These are phyloP conservation scores for Colletotrichum sp. DNA, from an alignment of 2,329 filamentous ascomycete species.

Conservation along the genomic window DNA sequence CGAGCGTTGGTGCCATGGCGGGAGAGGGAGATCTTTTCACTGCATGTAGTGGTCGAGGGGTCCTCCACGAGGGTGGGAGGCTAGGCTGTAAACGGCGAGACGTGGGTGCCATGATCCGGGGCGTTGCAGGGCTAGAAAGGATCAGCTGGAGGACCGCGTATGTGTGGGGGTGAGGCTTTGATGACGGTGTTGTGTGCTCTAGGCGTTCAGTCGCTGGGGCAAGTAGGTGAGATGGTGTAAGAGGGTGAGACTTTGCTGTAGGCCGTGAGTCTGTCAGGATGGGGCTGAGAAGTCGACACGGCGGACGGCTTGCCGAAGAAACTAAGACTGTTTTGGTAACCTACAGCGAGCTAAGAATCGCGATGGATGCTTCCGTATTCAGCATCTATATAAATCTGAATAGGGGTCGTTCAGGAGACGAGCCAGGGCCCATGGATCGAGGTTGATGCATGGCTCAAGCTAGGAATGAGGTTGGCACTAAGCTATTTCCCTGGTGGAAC, in stretches of 20 bases:
- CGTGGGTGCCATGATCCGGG: background rate
- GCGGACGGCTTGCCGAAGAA: background rate
- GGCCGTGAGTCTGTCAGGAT: background rate
- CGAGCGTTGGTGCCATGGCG: background rate
- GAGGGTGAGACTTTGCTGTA: background rate
- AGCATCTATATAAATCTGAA: background rate
- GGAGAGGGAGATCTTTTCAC: background rate
- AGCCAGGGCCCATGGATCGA: background rate
- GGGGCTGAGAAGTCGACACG: background rate
- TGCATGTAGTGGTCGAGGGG: background rate
- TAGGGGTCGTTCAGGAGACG: background rate
- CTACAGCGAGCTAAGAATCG: background rate
- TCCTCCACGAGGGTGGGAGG: background rate
- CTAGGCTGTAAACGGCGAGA: background rate
- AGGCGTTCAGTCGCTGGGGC: background rate
- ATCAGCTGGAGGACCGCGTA: background rate
- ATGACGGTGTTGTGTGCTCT: background rate
- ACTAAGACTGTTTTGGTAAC: background rate
- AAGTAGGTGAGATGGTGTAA: background rate
- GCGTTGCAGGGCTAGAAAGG: background rate
- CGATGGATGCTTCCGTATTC: background rate
- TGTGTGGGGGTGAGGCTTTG: background rate
- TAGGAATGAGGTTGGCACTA: background rate
- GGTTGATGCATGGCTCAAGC: background rate
- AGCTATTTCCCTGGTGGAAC: rapidly evolving